These are phyloP conservation scores for Takakia lepidozioides DNA, from an alignment of 225 moss, liverwort and hornwort genomes.

Conservation along the genomic window DNA sequence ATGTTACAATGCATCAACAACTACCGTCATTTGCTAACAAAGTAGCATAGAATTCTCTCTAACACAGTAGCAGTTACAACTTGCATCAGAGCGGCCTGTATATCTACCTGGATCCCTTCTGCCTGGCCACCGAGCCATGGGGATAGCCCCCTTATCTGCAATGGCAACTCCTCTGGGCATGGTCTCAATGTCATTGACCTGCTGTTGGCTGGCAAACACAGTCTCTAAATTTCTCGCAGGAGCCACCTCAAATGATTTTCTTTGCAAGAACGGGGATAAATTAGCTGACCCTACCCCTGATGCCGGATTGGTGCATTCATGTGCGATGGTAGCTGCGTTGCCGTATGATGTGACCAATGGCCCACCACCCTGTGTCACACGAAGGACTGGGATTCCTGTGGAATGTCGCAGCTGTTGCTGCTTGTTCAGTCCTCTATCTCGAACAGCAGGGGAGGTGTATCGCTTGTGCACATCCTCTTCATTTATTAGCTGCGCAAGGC, in stretches of 20 bases:
- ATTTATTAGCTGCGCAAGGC: conserved; percentile 32
- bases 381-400: conserved; percentile 7
- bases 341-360: conserved; percentile 1
- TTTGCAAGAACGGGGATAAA: conserved; percentile 10
- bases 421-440: conserved; percentile 18
- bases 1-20: background rate
- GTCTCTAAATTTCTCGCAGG: conserved; percentile 29
- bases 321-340: conserved; percentile 2
- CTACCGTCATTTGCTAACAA: too few species aligned
- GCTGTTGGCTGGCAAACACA: conserved; percentile 50
- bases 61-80: too few species aligned
- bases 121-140: conserved; percentile 4
- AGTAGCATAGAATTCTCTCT: too few species aligned
- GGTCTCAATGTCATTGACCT: conserved; percentile 36
- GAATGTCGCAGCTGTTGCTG: conserved; percentile 25
- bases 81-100: too few species aligned
- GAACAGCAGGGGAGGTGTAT: conserved; percentile 18
- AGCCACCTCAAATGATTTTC: conserved; percentile 18
- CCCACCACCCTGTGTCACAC: conserved; percentile 2
- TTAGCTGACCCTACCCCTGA: conserved; percentile 9
- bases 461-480: conserved; percentile 39
- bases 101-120: conserved; percentile 23
- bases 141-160: conserved; percentile 10
- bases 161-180: conserved; percentile 40
- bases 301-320: conserved; percentile 5